phyloP scores from a whole-genome alignment of 306 rosid genomes.

The Herpetospermum pedunculosum region DNA sequence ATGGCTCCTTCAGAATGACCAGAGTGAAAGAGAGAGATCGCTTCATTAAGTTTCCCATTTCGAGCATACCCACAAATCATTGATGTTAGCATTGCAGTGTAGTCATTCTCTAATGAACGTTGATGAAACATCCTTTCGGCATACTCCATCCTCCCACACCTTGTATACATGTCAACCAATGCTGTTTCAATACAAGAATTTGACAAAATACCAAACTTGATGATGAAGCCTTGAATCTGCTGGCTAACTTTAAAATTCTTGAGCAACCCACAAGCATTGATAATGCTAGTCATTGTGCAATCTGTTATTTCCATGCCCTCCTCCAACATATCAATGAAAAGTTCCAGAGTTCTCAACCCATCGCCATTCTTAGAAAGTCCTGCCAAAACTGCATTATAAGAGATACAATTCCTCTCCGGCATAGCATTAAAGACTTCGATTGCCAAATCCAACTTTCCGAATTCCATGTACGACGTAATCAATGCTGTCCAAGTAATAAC shows the following conservation, averaged over 20 bases:
- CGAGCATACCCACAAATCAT: slow-evolving; percentile 71
- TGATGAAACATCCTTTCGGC: slow-evolving; percentile 46
- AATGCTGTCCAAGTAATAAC: slow-evolving; percentile 65
- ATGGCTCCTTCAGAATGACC: slow-evolving; percentile 43
- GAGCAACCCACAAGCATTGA: slow-evolving; percentile 55
- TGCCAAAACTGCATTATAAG: slow-evolving; percentile 58
- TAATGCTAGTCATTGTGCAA: slow-evolving; percentile 49
- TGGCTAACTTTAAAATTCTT: slow-evolving; percentile 30
- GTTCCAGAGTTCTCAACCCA: slow-evolving; percentile 38
- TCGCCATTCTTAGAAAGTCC: slow-evolving; percentile 61
- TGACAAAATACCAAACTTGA: slow-evolving; percentile 54
- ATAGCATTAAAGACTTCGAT: slow-evolving; percentile 44
- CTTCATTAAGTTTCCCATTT: slow-evolving; percentile 44
- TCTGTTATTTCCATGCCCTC: slow-evolving; percentile 45
- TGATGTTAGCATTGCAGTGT: slow-evolving; percentile 49
- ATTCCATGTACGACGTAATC: slow-evolving; percentile 59
- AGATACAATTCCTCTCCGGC: slow-evolving; percentile 46
- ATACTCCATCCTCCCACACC: slow-evolving; percentile 57
- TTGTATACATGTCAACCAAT: slow-evolving; percentile 71
- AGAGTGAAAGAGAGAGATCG: slow-evolving; percentile 41
- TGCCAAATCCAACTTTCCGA: slow-evolving; percentile 46
- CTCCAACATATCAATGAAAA: slow-evolving; percentile 46
- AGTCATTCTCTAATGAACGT: slow-evolving; percentile 38
- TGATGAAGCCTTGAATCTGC: slow-evolving; percentile 64
- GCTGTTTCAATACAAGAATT: slow-evolving; percentile 54